Conservation (phyloP, 2,329 filamentous ascomycete genomes). For the Lizonia empirigonia region DNA sequence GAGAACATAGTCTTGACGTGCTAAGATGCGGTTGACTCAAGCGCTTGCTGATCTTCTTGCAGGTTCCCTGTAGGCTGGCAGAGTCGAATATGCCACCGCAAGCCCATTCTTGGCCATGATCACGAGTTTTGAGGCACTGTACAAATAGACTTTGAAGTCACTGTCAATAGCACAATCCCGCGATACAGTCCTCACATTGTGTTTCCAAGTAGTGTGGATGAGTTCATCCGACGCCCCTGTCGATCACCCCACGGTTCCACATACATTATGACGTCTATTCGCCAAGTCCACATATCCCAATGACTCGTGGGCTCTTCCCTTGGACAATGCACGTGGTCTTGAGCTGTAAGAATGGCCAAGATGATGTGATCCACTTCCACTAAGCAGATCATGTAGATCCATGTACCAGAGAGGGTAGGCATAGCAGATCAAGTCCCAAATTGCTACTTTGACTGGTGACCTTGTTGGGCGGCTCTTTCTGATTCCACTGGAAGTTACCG, state of each 20-base stretch:
- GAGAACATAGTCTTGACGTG: no score
- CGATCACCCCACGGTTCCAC: constrained; percentile 9
- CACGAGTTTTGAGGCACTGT: not conserved
- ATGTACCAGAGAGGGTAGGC: not conserved
- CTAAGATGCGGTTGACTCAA: not conserved
- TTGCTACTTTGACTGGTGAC: not conserved
- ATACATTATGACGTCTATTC: not conserved
- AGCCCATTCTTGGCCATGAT: not conserved
- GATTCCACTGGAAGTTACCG: constrained; percentile 6
- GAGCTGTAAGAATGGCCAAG: constrained; percentile 1
- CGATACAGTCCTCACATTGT: not conserved
- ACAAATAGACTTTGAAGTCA: not conserved
- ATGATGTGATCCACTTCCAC: not conserved
- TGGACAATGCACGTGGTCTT: not conserved
- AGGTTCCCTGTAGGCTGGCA: not conserved
- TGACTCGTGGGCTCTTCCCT: not conserved
- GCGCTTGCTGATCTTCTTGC: not conserved
- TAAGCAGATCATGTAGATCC: constrained; percentile 8
- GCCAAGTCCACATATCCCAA: not conserved
- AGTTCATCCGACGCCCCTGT: constrained; percentile 13
- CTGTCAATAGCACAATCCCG: not conserved
- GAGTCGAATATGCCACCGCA: not conserved
- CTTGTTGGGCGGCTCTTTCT: not conserved
- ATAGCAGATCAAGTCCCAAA: not conserved
- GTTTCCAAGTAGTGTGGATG: not conserved